These are phyloP conservation scores for Neonectria hederae DNA, from an alignment of 2,329 filamentous ascomycete species.

Conservation along the genomic window DNA sequence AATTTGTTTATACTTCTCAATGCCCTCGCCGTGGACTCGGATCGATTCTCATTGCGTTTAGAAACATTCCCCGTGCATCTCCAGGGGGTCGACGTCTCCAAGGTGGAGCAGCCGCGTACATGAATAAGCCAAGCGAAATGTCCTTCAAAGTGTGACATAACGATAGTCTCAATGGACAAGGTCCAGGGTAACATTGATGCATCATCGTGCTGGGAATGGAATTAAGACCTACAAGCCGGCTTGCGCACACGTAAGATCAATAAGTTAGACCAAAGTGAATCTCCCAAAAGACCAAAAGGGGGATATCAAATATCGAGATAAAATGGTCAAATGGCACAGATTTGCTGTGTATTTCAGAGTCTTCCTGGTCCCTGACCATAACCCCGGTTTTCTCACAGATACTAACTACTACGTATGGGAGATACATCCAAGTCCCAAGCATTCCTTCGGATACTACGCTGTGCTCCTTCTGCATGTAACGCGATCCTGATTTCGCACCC, in stretches of 20 bases:
- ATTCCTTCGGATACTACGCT: neutral
- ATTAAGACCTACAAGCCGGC: neutral
- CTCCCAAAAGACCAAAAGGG: neutral
- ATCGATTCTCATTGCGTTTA: slow-evolving; percentile 3
- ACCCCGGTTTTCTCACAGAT: neutral
- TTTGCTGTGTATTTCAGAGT: neutral
- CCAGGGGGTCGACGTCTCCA: slow-evolving; percentile 5
- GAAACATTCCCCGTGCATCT: slow-evolving; percentile 14
- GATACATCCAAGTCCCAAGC: neutral
- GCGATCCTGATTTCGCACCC: neutral
- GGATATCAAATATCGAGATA: neutral
- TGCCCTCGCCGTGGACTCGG: slow-evolving; percentile 14
- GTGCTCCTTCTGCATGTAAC: neutral
- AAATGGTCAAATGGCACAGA: neutral
- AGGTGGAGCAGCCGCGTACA: slow-evolving; percentile 6
- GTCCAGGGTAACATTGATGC: slow-evolving; percentile 2
- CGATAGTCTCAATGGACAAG: neutral
- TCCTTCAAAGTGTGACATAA: neutral
- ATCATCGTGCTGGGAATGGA: neutral
- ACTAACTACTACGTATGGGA: neutral
- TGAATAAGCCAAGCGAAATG: slow-evolving; percentile 13
- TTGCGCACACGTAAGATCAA: neutral
- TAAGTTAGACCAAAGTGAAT: neutral
- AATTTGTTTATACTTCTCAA: neutral
- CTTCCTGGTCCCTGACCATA: neutral